A percentile compares a stretch with the other conserved stretches of the same genome.
These are phyloP conservation scores for Leishmania aethiopica DNA, from an alignment of 208 protist species.

Conservation along the genomic window DNA sequence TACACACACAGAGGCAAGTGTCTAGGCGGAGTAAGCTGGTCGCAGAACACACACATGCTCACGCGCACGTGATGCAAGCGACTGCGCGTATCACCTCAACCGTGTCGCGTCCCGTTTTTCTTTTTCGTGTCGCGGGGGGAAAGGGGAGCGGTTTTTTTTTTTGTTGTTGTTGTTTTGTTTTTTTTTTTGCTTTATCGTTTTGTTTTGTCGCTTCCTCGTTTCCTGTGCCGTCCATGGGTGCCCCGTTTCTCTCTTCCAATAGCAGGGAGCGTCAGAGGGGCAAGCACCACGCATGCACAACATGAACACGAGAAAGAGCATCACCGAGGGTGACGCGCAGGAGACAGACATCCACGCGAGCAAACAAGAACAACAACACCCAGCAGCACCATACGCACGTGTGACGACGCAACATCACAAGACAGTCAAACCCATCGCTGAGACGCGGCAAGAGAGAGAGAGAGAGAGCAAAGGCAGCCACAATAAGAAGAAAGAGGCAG, in stretches of 20 bases:
- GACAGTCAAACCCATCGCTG: background rate
- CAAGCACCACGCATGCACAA: background rate
- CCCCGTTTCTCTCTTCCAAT: constrained; percentile 4
- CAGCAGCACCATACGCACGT: background rate
- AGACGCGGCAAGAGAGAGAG: background rate
- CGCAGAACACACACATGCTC: background rate
- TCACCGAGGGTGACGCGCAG: too few relatives aligned
- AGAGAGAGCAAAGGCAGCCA: background rate
- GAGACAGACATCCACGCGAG: background rate
- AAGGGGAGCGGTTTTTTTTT: background rate
- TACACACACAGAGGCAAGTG: background rate
- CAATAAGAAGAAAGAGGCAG: background rate
- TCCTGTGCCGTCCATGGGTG: constrained; percentile 1
- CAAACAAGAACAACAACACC: background rate
- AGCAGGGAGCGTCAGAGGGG: background rate
- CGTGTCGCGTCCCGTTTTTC: background rate
- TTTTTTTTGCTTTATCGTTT: background rate
- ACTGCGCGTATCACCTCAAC: background rate
- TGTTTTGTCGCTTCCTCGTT: background rate
- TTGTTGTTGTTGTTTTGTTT: background rate
- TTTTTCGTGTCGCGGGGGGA: too few relatives aligned
- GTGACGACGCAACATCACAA: background rate
- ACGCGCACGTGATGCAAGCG: background rate
- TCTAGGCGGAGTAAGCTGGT: background rate
- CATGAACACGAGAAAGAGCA: background rate